Evolutionary conservation across 1,284 basidiomycete species (phyloP), one percentile per base, ranked within the genome.

Genomic region (Waitea zeae): DNA sequence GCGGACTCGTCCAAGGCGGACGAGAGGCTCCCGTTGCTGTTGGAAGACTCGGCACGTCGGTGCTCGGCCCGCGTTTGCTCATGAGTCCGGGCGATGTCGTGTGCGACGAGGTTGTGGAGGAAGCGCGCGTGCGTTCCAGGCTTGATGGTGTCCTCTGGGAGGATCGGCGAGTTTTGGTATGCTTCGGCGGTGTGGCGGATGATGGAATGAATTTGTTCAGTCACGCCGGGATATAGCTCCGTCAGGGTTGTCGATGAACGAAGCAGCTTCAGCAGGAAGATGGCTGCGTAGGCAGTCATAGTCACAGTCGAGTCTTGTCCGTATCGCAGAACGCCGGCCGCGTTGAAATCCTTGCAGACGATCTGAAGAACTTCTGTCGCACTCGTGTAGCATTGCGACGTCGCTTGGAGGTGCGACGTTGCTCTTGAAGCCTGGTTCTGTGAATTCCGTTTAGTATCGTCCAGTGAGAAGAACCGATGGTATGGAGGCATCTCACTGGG

Each of bases 241-340:
- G 63, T 38, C 70, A 64, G 32, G 60, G 67, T 11, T n/a, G n/a
- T n/a, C n/a, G 71, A 60, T 42, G 62, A 70, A 19, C 77, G 73
- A 26, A 81, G 58, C 35, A 82, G 62, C 78, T 64, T 75, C 38
- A 86, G 54, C 37, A 86, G 53, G 48, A 81, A 75, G 27, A 86
- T 70, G 14, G 81, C 79, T 37, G 75, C 70, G 47, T 86, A 86
- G 12, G 80, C 82, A 12, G 77, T 79, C 81, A 86, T 86, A 30
- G 78, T 67, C 4, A 76, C 74, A 39, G 81, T 70, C 3, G 77
- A 73, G 47, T 86, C 82, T 55, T 86, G 82, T 6, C 76, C 68
- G 44, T 86, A 86, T 35, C 74, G 73, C 45, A 86, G 63, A 54
- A 83, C 74, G 44, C 68, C 67, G 52, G 82, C 65, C n/a, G 61